Evolutionary conservation across 192 early-diverging fungal genomes (phyloP), one percentile per base, ranked within the genome.

Genomic region (Rhizophagus sp.): DNA sequence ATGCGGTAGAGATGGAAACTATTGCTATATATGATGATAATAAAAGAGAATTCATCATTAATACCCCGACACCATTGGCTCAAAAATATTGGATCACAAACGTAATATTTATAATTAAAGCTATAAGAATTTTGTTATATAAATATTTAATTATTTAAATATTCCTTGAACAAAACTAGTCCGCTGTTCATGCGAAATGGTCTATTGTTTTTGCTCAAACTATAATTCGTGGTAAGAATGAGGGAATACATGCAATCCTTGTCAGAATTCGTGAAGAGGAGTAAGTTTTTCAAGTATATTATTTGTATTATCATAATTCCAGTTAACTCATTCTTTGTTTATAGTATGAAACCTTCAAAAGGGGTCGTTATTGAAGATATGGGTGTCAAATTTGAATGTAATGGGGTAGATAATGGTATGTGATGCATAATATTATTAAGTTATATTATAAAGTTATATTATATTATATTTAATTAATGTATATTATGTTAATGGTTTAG

Each of bases 81-180:
- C 90, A 91, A 77, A 94, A 94, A 84, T 93, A 93, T 85, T 93
- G 93, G 93, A 94, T 94, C 81, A 94, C 93, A 74, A 94, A 94
- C 83, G 92, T 85, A 84, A 69, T 82, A 67, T 61, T 87, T 19
- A 24, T 15, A 52, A 25, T 65, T 33, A n/a, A 41, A 17, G 17
- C 4, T 36, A 57, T 57, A 8, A 50, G 0, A 57, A 34, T 65
- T 67, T 33, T 36, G 22, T 0, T 22, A 15, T 27, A 25, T 77
- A 11, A 36, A 67, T 63, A 41, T 27, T 6, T 34, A 19, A 4
- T 66, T 34, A 25, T 22, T 24, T 62, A 64, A 24, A 7, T 76
- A 17, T 62, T 25, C 66, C 39, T 44, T 27, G 36, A 24, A 33
- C 44, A 47, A 47, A 47, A 47, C 8, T 79, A 86, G 85, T 86